Conservation (phyloP, 2,329 filamentous ascomycete species). For the Talaromyces albobiverticillius region DNA sequence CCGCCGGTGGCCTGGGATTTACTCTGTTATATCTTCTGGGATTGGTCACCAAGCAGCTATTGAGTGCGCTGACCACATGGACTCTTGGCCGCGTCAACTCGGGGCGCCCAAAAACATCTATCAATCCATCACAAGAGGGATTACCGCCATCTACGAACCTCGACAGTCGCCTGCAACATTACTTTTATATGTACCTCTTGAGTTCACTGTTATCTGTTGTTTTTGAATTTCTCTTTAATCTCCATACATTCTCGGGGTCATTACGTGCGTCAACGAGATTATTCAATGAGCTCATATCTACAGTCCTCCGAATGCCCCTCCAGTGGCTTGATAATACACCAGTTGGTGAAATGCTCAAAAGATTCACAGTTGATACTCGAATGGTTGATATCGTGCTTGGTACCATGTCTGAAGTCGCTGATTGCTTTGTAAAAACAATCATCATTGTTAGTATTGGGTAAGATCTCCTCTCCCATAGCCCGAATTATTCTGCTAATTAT, state of each 20-base stretch:
- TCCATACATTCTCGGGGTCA: slow-evolving; percentile 35
- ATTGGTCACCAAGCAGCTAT: background rate
- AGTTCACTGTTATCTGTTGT: background rate
- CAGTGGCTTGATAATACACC: slow-evolving; percentile 79
- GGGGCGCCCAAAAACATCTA: background rate
- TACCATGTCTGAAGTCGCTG: slow-evolving; percentile 45
- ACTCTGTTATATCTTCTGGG: slow-evolving; percentile 31
- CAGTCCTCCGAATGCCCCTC: slow-evolving; percentile 68
- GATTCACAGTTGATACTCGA: slow-evolving; percentile 71
- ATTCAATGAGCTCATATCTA: slow-evolving; percentile 65
- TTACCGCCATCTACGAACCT: no score
- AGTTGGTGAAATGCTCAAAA: slow-evolving; percentile 71
- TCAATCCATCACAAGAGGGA: background rate
- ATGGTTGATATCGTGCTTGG: slow-evolving; percentile 60
- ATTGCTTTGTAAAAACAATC: slow-evolving; percentile 51
- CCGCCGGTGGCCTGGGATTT: background rate
- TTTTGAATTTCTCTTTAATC: background rate
- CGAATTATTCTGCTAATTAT: slow-evolving; percentile 50
- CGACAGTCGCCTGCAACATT: background rate
- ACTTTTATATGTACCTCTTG: background rate
- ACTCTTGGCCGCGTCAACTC: background rate
- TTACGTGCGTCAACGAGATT: slow-evolving; percentile 66
- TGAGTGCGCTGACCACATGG: slow-evolving; percentile 1
- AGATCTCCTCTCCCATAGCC: slow-evolving; percentile 63
- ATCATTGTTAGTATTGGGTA: slow-evolving; percentile 65